Evolutionary conservation across 1,139 yeast species (phyloP), one percentile per base, ranked within the genome.

Genomic region (Scheffersomyces illinoinensis): DNA sequence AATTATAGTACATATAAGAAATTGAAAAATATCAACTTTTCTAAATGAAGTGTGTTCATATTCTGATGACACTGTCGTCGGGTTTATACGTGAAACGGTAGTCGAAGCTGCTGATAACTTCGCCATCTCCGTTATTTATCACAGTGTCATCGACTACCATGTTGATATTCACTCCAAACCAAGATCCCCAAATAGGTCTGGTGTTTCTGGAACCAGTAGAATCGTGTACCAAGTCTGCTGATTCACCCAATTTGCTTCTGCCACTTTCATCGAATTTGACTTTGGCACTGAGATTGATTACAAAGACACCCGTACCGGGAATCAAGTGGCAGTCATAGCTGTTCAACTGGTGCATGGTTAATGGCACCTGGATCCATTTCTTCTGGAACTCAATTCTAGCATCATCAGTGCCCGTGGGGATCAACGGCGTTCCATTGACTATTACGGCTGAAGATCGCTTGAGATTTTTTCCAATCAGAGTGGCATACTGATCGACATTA

Each of bases 241-340:
- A 79, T 58, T 86, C 89, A 1, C 92, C 92, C 33, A 84, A 67
- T 67, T 87, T 81, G 62, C 85, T 87, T 61, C 77, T 82, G 0
- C 93, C 93, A 57, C 88, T 83, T 68, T 90, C 95, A 70, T 90
- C 95, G 66, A 89, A 89, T 62, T 87, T 79, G 10, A 89, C 90
- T 69, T 88, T 89, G 12, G 90, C 86, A 58, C 86, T 82, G 19
- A 86, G 78, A 58, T 83, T 81, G 24, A 89, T 78, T 4, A 87
- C 72, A 56, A 81, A 77, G 1, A 86, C 77, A 4, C 86, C 86
- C 0, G 90, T 79, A 0, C 91, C 91, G 0, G 95, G 95, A n/a
- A 90, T 81, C 61, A 85, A 75, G 67, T 90, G 96, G 56, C 85
- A 83, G 69, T 90, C 95, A 59, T 81, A 82, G 26, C 88, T 83